Percentiles rank a stretch among this genome's conserved stretches.
Conservation (phyloP, 805 yeast genomes). For the Yarrowia sp. region DNA sequence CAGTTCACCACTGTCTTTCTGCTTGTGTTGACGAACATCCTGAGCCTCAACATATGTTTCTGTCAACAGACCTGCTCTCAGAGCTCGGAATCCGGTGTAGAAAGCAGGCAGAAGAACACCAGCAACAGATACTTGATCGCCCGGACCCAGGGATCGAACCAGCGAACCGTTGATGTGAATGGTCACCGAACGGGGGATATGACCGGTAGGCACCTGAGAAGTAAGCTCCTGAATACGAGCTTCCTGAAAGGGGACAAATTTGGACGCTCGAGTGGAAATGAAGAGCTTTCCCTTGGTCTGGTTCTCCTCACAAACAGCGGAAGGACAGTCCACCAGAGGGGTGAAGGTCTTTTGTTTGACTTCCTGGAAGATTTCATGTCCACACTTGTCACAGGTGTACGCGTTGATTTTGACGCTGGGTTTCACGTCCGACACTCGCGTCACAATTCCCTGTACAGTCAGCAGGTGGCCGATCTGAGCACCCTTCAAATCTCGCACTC, state of each 20-base stretch:
- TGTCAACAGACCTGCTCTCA: slow-evolving; percentile 87
- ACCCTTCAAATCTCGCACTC: slow-evolving; percentile 90
- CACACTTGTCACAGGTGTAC: slow-evolving; percentile 96
- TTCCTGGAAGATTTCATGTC: slow-evolving; percentile 94
- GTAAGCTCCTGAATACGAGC: slow-evolving; percentile 92
- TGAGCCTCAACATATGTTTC: slow-evolving; percentile 93
- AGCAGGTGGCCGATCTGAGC: slow-evolving; percentile 78
- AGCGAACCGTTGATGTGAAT: slow-evolving; percentile 90
- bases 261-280: slow-evolving; percentile 93
- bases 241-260: slow-evolving; percentile 93
- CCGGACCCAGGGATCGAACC: slow-evolving; percentile 85
- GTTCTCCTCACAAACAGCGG: slow-evolving; percentile 73
- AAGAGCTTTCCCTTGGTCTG: slow-evolving; percentile 83
- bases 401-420: slow-evolving; percentile 90
- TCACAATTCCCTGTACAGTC: slow-evolving; percentile 90
- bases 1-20: slow-evolving; percentile 64
- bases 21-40: slow-evolving; percentile 79
- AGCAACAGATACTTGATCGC: slow-evolving; percentile 88
- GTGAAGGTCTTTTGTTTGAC: slow-evolving; percentile 78
- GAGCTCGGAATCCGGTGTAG: slow-evolving; percentile 90
- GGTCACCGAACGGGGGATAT: slow-evolving; percentile 84
- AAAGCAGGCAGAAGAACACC: slow-evolving; percentile 94
- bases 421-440: slow-evolving; percentile 93
- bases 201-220: slow-evolving; percentile 96
- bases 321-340: slow-evolving; percentile 85